Percentiles rank a stretch among this genome's conserved stretches.
Conservation (phyloP, 257 asterid species). For the Solanum chaucha region DNA sequence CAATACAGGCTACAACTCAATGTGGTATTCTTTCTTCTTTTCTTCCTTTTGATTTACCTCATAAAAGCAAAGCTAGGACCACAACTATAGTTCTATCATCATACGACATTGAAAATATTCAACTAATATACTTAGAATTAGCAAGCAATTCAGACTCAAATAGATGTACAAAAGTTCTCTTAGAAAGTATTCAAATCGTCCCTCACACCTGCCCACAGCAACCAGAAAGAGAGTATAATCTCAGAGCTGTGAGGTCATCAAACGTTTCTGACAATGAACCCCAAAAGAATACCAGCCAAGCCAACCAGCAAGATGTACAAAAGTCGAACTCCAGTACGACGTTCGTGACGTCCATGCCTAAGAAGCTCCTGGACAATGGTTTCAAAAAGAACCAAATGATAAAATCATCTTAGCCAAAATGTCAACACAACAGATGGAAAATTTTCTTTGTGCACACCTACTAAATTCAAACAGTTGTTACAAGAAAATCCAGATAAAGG, state of each 20-base stretch:
- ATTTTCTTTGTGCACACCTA: neutral
- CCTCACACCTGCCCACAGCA: neutral
- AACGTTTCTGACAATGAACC: neutral
- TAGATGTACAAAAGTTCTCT: neutral
- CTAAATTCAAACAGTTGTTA: neutral
- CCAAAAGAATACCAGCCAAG: conserved; percentile 5
- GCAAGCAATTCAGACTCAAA: neutral
- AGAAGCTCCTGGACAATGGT: conserved; percentile 1
- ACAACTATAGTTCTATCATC: neutral
- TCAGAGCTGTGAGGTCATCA: neutral
- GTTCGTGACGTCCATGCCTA: neutral
- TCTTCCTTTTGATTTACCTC: neutral
- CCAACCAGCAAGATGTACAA: neutral
- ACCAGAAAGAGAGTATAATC: neutral
- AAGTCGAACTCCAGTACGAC: neutral
- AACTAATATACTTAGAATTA: neutral
- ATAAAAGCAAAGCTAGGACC: neutral
- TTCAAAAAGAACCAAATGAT: neutral
- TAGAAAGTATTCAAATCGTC: neutral
- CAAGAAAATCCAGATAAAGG: neutral
- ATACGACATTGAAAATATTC: neutral
- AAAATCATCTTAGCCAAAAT: neutral
- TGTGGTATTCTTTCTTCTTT: neutral
- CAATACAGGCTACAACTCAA: neutral
- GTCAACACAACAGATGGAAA: neutral